phyloP scores from a whole-genome alignment of 1,139 yeast genomes.

The Cylindricascospora bacillispora region DNA sequence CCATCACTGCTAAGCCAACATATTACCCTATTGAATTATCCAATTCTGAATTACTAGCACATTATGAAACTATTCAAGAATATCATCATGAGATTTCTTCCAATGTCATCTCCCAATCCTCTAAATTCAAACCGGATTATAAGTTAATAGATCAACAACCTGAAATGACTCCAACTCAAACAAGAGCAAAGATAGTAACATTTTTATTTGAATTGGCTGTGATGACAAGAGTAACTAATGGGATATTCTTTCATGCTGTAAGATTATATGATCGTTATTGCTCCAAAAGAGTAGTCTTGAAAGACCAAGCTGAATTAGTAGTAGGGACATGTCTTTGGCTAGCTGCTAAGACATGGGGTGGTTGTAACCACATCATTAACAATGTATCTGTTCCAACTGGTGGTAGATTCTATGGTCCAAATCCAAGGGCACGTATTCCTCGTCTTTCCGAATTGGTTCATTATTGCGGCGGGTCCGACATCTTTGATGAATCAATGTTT shows the following conservation, averaged over 20 bases:
- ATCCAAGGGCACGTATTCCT: conserved; percentile 54
- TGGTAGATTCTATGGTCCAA: conserved; percentile 52
- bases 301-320: conserved; percentile 82
- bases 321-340: conserved; percentile 93
- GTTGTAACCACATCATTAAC: conserved; percentile 68
- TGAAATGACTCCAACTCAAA: conserved; percentile 82
- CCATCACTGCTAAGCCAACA: conserved; percentile 28
- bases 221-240: conserved; percentile 59
- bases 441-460: conserved; percentile 49
- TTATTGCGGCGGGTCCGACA: conserved; percentile 46
- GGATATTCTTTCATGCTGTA: conserved; percentile 69
- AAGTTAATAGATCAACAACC: conserved; percentile 80
- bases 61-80: conserved; percentile 36
- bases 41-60: conserved; percentile 37
- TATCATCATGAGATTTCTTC: conserved; percentile 40
- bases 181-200: conserved; percentile 45
- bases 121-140: conserved; percentile 36
- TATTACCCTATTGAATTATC: conserved; percentile 40
- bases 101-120: conserved; percentile 29
- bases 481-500: conserved; percentile 83
- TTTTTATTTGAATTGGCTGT: conserved; percentile 47
- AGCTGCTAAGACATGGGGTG: conserved; percentile 73
- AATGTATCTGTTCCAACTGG: conserved; percentile 37
- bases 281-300: conserved; percentile 81
- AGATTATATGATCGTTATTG: conserved; percentile 73